A percentile compares a stretch with the other conserved stretches of the same genome.
Conservation (phyloP, 1,139 yeast genomes). For the Starmera stellimalicola region DNA sequence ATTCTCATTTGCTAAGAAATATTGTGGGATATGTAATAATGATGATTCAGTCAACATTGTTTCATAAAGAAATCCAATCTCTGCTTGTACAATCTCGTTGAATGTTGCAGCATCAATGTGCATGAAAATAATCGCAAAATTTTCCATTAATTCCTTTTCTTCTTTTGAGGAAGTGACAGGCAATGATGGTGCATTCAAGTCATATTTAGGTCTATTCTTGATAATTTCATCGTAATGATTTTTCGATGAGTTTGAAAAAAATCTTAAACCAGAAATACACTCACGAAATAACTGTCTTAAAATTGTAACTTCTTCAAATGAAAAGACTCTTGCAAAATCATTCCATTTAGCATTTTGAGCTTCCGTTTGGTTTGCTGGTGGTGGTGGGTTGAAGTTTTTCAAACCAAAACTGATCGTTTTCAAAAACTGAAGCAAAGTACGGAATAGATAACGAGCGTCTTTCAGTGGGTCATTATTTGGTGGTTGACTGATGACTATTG, state of each 20-base stretch:
- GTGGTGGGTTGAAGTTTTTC: constrained; percentile 84
- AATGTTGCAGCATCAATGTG: constrained; percentile 94
- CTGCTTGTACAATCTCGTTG: constrained; percentile 81
- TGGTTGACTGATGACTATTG: constrained; percentile 36
- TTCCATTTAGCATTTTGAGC: constrained; percentile 70
- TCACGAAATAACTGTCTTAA: constrained; percentile 74
- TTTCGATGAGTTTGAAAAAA: constrained; percentile 47
- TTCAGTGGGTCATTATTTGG: constrained; percentile 58
- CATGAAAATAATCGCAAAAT: constrained; percentile 86
- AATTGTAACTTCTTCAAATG: constrained; percentile 73
- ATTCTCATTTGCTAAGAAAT: constrained; percentile 85
- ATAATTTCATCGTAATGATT: constrained; percentile 7
- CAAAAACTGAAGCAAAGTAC: constrained; percentile 81
- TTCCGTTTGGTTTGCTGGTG: constrained; percentile 55
- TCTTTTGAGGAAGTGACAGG: constrained; percentile 87
- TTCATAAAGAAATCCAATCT: constrained; percentile 69
- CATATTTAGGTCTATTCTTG: constrained; percentile 35
- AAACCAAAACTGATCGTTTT: constrained; percentile 87
- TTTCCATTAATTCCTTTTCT: constrained; percentile 93
- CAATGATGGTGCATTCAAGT: constrained; percentile 69
- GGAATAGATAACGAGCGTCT: constrained; percentile 81
- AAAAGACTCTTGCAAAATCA: constrained; percentile 75
- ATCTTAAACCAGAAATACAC: constrained; percentile 71
- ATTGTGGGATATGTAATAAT: constrained; percentile 83
- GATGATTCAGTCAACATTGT: constrained; percentile 82